These are phyloP conservation scores for Penicillium chermesinum DNA, from an alignment of 495 filamentous ascomycete genomes.

Conservation along the genomic window DNA sequence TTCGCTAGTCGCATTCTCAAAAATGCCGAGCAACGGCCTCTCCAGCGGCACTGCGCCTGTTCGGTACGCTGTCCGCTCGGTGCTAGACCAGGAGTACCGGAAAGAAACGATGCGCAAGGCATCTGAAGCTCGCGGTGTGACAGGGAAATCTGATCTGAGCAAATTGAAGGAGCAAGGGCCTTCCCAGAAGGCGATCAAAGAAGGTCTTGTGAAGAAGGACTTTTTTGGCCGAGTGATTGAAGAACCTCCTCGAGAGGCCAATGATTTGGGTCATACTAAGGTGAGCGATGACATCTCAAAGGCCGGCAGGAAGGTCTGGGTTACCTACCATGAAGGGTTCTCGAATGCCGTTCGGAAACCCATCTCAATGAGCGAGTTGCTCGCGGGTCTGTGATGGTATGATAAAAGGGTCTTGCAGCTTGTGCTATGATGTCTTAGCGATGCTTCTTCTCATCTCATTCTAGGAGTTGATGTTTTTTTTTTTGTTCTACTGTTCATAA, in stretches of 20 bases:
- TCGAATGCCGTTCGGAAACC: conserved; percentile 95
- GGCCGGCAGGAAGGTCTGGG: conserved; percentile 68
- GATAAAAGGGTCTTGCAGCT: not conserved
- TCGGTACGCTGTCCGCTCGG: conserved; percentile 84
- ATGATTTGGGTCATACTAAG: conserved; percentile 7
- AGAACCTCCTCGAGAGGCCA: conserved; percentile 32
- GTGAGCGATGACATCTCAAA: conserved; percentile 30
- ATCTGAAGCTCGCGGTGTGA: conserved; percentile 47
- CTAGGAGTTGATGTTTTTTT: not conserved
- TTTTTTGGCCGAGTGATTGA: conserved; percentile 80
- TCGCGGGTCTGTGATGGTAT: conserved; percentile 42
- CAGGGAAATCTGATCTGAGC: conserved; percentile 17
- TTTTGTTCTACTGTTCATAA: not conserved
- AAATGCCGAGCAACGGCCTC: conserved; percentile 20
- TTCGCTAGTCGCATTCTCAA: conserved; percentile 47
- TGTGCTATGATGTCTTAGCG: not conserved
- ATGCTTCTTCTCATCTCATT: not conserved
- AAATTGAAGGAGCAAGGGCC: conserved; percentile 37
- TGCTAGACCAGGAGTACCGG: conserved; percentile 81
- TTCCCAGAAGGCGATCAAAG: conserved; percentile 22
- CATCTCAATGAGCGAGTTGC: conserved; percentile 76
- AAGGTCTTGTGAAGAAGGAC: conserved; percentile 62
- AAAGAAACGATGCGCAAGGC: conserved; percentile 60
- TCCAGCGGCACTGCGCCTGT: conserved; percentile 55
- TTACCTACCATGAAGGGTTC: conserved; percentile 92